Percentiles rank a stretch among this genome's conserved stretches.
Evolutionary conservation across 2,329 filamentous ascomycete genomes (phyloP).

Genomic region (Alternaria conjuncta): DNA sequence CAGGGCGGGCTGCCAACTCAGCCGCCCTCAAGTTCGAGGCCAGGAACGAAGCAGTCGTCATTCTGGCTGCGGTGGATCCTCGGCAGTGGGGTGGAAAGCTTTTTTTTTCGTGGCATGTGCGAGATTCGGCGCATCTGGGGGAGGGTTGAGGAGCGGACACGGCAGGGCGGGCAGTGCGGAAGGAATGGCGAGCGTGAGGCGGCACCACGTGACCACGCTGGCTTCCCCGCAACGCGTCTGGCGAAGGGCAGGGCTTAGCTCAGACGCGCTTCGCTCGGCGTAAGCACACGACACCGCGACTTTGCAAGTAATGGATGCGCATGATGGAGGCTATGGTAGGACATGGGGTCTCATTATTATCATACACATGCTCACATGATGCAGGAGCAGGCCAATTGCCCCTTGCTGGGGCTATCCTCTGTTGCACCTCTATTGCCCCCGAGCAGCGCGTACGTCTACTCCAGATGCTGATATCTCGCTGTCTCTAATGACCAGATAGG

Average conservation of each 20-base stretch:
- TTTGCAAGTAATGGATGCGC: slow-evolving; percentile 29
- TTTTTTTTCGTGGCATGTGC: slow-evolving; percentile 10
- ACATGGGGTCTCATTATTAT: too few species aligned
- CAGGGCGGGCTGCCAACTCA: slow-evolving; percentile 9
- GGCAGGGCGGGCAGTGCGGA: slow-evolving; percentile 3
- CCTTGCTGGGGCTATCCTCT: slow-evolving; percentile 72
- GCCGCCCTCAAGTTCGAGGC: not conserved
- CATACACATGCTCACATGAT: slow-evolving; percentile 9
- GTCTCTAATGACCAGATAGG: slow-evolving; percentile 40
- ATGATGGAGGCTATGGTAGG: slow-evolving; percentile 33
- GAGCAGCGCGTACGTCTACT: slow-evolving; percentile 70
- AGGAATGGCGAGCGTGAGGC: slow-evolving; percentile 8
- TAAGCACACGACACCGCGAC: slow-evolving; percentile 27
- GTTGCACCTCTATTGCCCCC: slow-evolving; percentile 83
- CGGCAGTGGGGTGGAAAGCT: slow-evolving; percentile 7
- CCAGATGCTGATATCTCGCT: not conserved
- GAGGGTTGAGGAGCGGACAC: not conserved
- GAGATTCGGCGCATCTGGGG: slow-evolving; percentile 4
- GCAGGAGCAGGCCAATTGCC: slow-evolving; percentile 46
- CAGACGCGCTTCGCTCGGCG: slow-evolving; percentile 19
- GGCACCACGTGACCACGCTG: slow-evolving; percentile 7
- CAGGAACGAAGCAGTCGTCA: slow-evolving; percentile 12
- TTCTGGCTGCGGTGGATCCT: slow-evolving; percentile 4
- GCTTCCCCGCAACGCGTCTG: slow-evolving; percentile 28
- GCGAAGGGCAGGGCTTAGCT: slow-evolving; percentile 8